Conservation (phyloP, 108 stramenopile genomes). For the Stephanodiscus minutulus region DNA sequence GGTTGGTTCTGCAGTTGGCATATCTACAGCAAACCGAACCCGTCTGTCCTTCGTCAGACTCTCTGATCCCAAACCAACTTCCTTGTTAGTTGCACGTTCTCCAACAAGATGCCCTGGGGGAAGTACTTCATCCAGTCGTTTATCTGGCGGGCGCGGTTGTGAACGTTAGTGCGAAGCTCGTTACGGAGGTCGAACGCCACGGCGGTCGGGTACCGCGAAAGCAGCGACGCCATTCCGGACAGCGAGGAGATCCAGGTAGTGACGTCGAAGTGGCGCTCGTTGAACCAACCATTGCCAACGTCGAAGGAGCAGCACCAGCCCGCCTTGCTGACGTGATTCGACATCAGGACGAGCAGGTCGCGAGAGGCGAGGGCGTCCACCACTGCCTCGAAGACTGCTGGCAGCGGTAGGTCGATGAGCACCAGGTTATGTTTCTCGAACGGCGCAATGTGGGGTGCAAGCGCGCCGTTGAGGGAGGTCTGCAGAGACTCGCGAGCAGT, state of each 20-base stretch:
- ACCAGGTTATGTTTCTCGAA: constrained; percentile 17
- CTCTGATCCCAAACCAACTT: too few species aligned
- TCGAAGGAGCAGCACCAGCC: constrained; percentile 25
- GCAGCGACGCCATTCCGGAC: constrained; percentile 8
- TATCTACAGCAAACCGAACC: too few species aligned
- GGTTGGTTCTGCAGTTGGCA: too few species aligned
- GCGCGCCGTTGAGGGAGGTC: neutral
- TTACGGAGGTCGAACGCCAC: constrained; percentile 7
- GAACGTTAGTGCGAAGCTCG: constrained; percentile 4
- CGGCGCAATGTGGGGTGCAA: neutral
- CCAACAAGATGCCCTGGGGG: constrained; percentile 15
- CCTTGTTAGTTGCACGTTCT: too few species aligned
- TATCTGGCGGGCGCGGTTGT: neutral
- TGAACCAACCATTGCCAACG: constrained; percentile 26
- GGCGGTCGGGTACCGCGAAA: neutral
- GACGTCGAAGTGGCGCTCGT: constrained; percentile 10
- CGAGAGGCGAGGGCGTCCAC: neutral
- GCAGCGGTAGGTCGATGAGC: constrained; percentile 10
- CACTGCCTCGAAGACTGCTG: constrained; percentile 1
- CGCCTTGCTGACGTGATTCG: constrained; percentile 12
- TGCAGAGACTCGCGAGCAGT: constrained; percentile 15
- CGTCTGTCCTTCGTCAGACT: too few species aligned
- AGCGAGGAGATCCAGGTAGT: constrained; percentile 7
- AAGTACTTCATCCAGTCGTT: constrained; percentile 21
- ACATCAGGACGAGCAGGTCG: constrained; percentile 9